Evolutionary conservation across 345 rosid species (phyloP).

Genomic region (Psidium friedrichsthalianum): DNA sequence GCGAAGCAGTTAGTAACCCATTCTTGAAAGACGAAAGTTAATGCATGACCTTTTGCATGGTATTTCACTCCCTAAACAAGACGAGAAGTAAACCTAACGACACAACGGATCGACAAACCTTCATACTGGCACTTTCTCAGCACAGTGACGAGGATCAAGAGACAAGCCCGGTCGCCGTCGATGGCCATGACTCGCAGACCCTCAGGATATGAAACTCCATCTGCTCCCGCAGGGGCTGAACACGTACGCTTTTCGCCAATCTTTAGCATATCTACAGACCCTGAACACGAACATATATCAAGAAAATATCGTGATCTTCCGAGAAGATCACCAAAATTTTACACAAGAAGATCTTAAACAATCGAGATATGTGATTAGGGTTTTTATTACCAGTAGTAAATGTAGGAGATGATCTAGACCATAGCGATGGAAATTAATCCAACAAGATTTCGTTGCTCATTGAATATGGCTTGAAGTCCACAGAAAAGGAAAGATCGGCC

Average conservation of each 20-base stretch:
- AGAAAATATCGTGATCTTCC: not conserved
- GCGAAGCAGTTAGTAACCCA: not conserved
- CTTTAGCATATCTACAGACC: not conserved
- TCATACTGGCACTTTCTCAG: slow-evolving; percentile 4
- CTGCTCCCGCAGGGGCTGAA: not conserved
- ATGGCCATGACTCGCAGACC: slow-evolving; percentile 4
- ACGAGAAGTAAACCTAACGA: not conserved
- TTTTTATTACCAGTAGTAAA: not conserved
- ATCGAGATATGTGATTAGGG: not conserved
- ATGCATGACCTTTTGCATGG: not conserved
- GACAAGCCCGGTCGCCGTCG: not conserved
- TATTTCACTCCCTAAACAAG: not conserved
- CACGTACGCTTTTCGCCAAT: not conserved
- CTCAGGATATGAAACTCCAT: not conserved
- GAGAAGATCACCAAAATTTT: not conserved
- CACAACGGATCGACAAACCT: not conserved
- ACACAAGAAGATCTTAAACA: not conserved
- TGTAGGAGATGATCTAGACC: not conserved
- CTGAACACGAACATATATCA: not conserved
- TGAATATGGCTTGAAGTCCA: not conserved
- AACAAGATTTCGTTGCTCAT: not conserved
- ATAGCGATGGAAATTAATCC: not conserved
- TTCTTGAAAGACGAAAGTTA: not conserved
- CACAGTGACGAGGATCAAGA: not conserved
- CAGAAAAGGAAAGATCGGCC: not conserved